phyloP scores from a whole-genome alignment of 1,284 basidiomycete genomes.

The Papiliotrema fonsecae region DNA sequence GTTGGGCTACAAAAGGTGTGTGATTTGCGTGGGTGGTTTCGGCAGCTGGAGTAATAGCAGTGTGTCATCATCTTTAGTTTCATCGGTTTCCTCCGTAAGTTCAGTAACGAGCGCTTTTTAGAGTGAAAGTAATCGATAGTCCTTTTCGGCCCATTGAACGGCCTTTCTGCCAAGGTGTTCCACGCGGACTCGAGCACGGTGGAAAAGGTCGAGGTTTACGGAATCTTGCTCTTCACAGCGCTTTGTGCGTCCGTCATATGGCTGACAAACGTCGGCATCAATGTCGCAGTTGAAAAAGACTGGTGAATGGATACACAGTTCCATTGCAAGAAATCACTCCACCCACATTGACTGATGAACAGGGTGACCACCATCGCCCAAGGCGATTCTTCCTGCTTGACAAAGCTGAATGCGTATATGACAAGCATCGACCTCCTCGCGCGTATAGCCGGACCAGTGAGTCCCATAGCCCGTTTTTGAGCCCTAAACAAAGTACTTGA shows the following conservation, averaged over 20 bases:
- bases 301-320: background rate
- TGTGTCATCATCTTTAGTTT: background rate
- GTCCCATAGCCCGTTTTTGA: background rate
- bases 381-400: background rate
- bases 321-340: no score
- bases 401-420: conserved; percentile 3
- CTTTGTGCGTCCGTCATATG: background rate
- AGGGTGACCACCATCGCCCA: conserved; percentile 5
- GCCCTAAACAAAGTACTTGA: background rate
- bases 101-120: background rate
- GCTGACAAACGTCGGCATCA: background rate
- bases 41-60: background rate
- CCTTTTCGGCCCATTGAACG: background rate
- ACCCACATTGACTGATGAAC: no score
- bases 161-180: background rate
- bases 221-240: background rate
- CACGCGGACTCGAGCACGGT: background rate
- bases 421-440: background rate
- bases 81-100: background rate
- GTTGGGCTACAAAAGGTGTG: conserved; percentile 1
- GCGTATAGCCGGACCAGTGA: background rate
- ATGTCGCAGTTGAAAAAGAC: conserved; percentile 2
- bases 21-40: background rate
- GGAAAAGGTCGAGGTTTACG: background rate
- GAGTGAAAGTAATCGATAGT: background rate